Conservation (phyloP, 352 stramenopile species). For the Globisporangium sylvaticum region DNA sequence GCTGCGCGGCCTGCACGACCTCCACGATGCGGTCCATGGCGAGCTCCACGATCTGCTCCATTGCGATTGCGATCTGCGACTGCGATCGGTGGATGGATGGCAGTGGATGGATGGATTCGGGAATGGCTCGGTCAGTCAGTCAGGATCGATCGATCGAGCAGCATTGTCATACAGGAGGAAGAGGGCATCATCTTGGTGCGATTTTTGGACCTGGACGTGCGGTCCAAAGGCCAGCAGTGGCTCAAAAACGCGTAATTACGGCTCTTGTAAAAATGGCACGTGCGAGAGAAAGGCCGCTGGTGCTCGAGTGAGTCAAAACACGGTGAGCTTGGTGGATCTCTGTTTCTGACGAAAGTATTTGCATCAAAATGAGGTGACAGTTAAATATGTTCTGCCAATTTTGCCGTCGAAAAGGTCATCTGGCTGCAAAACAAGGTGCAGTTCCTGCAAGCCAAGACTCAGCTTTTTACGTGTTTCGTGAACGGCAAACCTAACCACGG, state of each 20-base stretch:
- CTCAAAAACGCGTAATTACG: neutral
- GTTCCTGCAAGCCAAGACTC: too few relatives aligned
- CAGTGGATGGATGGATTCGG: constrained; percentile 3
- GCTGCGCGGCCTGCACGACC: constrained; percentile 35
- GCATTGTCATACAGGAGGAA: neutral
- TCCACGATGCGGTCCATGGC: constrained; percentile 39
- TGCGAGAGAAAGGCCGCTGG: too few relatives aligned
- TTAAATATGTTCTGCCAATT: neutral
- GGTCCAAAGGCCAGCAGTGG: neutral
- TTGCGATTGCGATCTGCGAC: neutral
- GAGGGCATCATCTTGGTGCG: neutral
- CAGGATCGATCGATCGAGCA: neutral
- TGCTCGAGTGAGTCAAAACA: neutral
- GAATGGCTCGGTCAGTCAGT: neutral
- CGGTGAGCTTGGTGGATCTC: neutral
- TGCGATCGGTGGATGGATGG: neutral
- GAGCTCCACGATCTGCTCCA: constrained; percentile 19
- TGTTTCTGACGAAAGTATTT: neutral
- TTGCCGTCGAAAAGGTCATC: neutral
- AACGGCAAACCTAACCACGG: neutral
- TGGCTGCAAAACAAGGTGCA: neutral
- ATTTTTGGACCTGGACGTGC: neutral
- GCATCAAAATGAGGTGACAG: neutral
- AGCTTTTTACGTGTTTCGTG: neutral
- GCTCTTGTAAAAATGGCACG: neutral